Base-by-base conservation (phyloP, 306 rosid genomes). In the Sesbania bispinosa region DNA sequence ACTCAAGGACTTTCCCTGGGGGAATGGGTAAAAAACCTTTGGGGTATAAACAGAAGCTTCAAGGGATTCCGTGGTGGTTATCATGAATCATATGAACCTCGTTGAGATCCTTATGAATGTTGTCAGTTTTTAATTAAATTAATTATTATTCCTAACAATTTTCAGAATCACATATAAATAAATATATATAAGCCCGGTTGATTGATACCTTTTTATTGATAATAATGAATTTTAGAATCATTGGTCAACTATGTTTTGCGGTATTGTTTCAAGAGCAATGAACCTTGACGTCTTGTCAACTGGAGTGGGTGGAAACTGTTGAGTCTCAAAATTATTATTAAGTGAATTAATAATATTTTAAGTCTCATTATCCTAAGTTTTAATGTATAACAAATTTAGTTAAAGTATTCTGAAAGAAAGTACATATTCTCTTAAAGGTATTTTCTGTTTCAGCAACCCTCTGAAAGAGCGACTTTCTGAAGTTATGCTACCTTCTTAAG, bases 31-130 rank as follows among this genome's bases (percentile, higher is more conserved):
- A 96, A 11, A 92, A 84, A 61, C 88, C 91, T 2, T 55, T 88
- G 43, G 93, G 93, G 5, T 79, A 87, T n/a, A 85, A 67, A 82
- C 91, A 24, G 97, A 92, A 81, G 87, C 97, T 35, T 88, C 97
- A 3, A 87, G 96, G 47, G 96, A 89, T 54, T 76, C 96, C 7
- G 78, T 71, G 0, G 85, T 92, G 14, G 93, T 92, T 33, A 84
- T 89, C 65, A 89, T 92, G 97, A 92, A 84, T 48, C 93, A 89
- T 54, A 61, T 71, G 43, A 85, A 75, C 63, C 96, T 92, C 11
- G 84, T 92, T 62, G 97, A 92, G 85, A 92, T 89, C 66, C 96
- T 92, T 41, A 92, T 92, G 97, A 96, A 89, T 67, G 96, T 85
- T 88, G 97, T 92, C 75, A 43, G 62, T 69, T 2, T 1, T 43